A percentile compares a stretch with the other conserved stretches of the same genome.
Evolutionary conservation across 1,284 basidiomycete species (phyloP).

Genomic region (Puccinia horiana): DNA sequence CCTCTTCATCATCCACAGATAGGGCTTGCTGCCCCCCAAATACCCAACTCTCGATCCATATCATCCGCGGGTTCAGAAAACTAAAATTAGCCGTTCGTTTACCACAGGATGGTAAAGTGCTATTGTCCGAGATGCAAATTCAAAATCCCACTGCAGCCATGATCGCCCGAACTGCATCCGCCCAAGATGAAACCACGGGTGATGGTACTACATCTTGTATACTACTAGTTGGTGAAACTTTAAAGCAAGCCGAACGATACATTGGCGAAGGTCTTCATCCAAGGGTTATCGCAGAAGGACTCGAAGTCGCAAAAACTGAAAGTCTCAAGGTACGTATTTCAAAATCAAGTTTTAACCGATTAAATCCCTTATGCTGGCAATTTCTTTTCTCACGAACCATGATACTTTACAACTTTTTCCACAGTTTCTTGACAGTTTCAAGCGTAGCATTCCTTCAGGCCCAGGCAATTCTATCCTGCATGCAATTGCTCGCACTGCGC

Average conservation of each 20-base stretch:
- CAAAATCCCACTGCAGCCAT: slow-evolving; percentile 98
- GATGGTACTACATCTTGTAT: slow-evolving; percentile 99
- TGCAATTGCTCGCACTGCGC: slow-evolving; percentile 88
- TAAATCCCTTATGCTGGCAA: neutral
- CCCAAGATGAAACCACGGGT: slow-evolving; percentile 98
- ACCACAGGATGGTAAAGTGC: slow-evolving; percentile 80
- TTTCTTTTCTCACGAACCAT: neutral
- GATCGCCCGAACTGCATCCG: slow-evolving; percentile 97
- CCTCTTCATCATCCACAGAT: neutral
- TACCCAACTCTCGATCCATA: neutral
- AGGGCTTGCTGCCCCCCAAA: too few species aligned
- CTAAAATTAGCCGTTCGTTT: neutral
- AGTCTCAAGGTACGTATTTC: slow-evolving; percentile 71
- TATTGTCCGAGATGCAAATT: slow-evolving; percentile 99
- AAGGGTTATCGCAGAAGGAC: slow-evolving; percentile 90
- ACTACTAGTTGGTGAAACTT: slow-evolving; percentile 89
- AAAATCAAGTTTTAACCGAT: neutral
- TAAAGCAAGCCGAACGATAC: slow-evolving; percentile 97
- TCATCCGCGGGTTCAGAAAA: neutral
- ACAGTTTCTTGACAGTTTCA: slow-evolving; percentile 88
- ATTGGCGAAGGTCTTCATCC: slow-evolving; percentile 98
- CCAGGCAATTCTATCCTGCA: slow-evolving; percentile 88
- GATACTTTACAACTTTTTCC: slow-evolving; percentile 41
- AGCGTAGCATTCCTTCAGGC: slow-evolving; percentile 64
- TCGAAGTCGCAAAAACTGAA: slow-evolving; percentile 96